Evolutionary conservation across 345 rosid species (phyloP).

Genomic region (Trapa incisa): DNA sequence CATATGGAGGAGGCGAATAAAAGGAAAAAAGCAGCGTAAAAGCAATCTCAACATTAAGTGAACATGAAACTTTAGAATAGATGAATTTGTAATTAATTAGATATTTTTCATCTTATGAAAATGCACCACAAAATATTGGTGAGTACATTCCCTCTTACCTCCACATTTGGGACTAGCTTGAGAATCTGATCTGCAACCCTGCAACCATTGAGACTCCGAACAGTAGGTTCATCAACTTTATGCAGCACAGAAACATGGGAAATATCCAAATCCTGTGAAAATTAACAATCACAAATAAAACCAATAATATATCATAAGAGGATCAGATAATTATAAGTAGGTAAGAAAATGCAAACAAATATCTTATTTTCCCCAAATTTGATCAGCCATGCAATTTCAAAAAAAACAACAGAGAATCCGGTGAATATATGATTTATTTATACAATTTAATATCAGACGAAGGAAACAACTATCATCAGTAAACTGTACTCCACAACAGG

Average conservation of each 20-base stretch:
- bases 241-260: slow-evolving; percentile 53
- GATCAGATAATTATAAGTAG: background rate
- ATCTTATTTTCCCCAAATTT: background rate
- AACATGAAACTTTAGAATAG: background rate
- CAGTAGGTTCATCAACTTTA: slow-evolving; percentile 80
- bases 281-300: slow-evolving; percentile 7
- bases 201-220: slow-evolving; percentile 94
- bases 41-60: background rate
- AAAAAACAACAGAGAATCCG: background rate
- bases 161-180: slow-evolving; percentile 72
- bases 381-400: too few relatives aligned
- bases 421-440: background rate
- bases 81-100: background rate
- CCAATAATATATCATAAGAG: background rate
- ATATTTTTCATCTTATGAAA: background rate
- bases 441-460: background rate
- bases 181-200: slow-evolving; percentile 96
- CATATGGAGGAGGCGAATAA: slow-evolving; percentile 12
- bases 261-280: slow-evolving; percentile 72
- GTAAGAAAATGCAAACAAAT: background rate
- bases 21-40: background rate
- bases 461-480: background rate
- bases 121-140: background rate
- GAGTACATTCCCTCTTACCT: slow-evolving; percentile 31
- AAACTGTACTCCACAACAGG: background rate